Percentiles rank a stretch among this genome's conserved stretches.
Conservation (phyloP, 768 basidiomycete species). For the Tephrocybe rancida region DNA sequence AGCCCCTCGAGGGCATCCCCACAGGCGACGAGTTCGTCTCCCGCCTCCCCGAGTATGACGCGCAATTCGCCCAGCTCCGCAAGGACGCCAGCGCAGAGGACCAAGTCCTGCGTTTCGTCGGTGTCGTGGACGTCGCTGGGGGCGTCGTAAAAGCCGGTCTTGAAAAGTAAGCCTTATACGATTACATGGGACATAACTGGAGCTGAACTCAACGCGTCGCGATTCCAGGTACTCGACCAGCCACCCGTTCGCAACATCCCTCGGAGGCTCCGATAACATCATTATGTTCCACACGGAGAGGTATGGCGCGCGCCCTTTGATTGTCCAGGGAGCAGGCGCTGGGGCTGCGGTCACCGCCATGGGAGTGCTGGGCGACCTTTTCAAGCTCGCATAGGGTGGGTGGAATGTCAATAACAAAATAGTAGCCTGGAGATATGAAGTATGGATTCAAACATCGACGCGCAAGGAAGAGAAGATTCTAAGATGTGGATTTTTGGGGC, state of each 20-base stretch:
- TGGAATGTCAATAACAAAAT: background rate
- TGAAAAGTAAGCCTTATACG: slow-evolving; percentile 66
- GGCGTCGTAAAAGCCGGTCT: slow-evolving; percentile 85
- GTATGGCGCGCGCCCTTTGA: slow-evolving; percentile 85
- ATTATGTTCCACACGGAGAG: slow-evolving; percentile 96
- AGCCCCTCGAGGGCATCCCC: slow-evolving; percentile 62
- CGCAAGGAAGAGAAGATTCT: no score
- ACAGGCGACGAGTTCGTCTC: slow-evolving; percentile 84
- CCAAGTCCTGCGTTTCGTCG: slow-evolving; percentile 92
- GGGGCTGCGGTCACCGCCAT: slow-evolving; percentile 99
- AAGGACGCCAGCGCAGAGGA: slow-evolving; percentile 75
- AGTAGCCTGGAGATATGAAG: no score
- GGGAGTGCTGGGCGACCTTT: slow-evolving; percentile 90
- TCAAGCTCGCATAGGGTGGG: slow-evolving; percentile 49
- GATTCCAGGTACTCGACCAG: slow-evolving; percentile 74
- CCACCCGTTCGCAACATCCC: slow-evolving; percentile 94
- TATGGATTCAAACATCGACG: no score
- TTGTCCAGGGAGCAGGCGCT: slow-evolving; percentile 95
- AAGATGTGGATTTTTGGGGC: no score
- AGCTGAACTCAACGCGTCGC: slow-evolving; percentile 2
- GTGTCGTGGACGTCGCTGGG: slow-evolving; percentile 81
- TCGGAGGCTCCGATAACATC: slow-evolving; percentile 97
- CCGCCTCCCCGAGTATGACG: slow-evolving; percentile 82
- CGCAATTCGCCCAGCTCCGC: slow-evolving; percentile 75
- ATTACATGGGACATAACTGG: background rate